Conservation (phyloP, 2,329 filamentous ascomycete species). For the Apiospora arundinis region DNA sequence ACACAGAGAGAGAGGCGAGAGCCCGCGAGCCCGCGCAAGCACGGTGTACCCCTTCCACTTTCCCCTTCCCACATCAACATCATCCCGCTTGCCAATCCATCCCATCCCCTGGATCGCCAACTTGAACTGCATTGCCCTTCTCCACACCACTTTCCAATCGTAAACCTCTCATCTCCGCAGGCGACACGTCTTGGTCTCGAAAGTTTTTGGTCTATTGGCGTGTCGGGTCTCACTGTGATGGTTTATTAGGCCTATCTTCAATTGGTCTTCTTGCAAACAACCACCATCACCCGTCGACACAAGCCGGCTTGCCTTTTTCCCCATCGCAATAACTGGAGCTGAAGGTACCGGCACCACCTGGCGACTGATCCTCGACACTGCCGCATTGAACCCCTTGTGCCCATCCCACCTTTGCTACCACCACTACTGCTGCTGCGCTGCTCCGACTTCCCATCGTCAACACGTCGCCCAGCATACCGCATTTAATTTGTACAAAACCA, state of each 20-base stretch:
- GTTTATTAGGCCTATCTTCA: conserved; percentile 1
- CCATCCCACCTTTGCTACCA: conserved; percentile 11
- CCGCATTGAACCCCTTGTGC: conserved; percentile 19
- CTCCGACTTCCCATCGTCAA: not conserved
- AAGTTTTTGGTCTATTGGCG: conserved; percentile 18
- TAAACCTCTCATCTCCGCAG: conserved; percentile 22
- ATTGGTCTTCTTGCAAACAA: conserved; percentile 14
- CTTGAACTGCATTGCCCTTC: conserved; percentile 21
- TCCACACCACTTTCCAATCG: conserved; percentile 22
- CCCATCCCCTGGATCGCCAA: conserved; percentile 21
- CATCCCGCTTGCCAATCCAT: conserved; percentile 20
- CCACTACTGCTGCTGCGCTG: conserved; percentile 16
- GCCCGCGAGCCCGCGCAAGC: conserved; percentile 9
- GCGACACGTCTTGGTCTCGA: conserved; percentile 20
- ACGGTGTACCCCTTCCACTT: conserved; percentile 17
- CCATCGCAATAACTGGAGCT: conserved; percentile 18
- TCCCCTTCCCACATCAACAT: conserved; percentile 13
- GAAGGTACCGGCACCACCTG: conserved; percentile 1
- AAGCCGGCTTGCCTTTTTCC: conserved; percentile 14
- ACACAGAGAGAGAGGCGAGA: not conserved
- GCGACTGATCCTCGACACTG: conserved; percentile 1
- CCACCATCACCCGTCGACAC: conserved; percentile 5
- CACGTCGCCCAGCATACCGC: conserved; percentile 6
- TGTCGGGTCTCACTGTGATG: conserved; percentile 17
- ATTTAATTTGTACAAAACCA: conserved; percentile 11